Percentiles rank a stretch among this genome's conserved stretches.
These are phyloP conservation scores for Elsinoe australis DNA, from an alignment of 2,329 filamentous ascomycete genomes.

Conservation along the genomic window DNA sequence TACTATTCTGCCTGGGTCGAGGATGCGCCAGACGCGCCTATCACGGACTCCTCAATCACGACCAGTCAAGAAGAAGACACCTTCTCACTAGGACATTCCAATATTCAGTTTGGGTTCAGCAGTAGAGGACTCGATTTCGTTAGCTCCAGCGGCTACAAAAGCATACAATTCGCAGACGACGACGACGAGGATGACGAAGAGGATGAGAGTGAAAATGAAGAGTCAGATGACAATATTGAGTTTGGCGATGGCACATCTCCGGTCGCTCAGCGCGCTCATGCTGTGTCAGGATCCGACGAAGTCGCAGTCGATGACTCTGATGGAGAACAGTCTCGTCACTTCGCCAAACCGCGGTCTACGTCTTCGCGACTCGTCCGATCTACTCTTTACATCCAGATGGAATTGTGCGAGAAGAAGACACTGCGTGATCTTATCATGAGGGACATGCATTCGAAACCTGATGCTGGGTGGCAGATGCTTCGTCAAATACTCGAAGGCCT, in stretches of 20 bases:
- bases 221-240: conserved; percentile 29
- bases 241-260: not conserved
- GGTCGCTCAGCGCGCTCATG: not conserved
- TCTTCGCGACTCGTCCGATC: conserved; percentile 52
- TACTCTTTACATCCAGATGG: conserved; percentile 95
- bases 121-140: conserved; percentile 86
- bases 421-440: conserved; percentile 78
- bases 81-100: conserved; percentile 1
- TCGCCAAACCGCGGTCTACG: conserved; percentile 41
- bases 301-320: not conserved
- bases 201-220: conserved; percentile 34
- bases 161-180: conserved; percentile 68
- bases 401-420: conserved; percentile 92
- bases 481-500: conserved; percentile 86
- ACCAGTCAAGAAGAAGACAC: conserved; percentile 10
- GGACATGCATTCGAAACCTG: conserved; percentile 62
- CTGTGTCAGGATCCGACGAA: not conserved
- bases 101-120: conserved; percentile 42
- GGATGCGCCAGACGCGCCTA: conserved; percentile 39
- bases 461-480: conserved; percentile 84
- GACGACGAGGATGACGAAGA: conserved; percentile 37
- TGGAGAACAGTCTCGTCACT: conserved; percentile 18
- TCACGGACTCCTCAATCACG: conserved; percentile 13
- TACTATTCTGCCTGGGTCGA: conserved; percentile 97
- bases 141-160: conserved; percentile 70